Evolutionary conservation across 192 early-diverging fungal species (phyloP).

Genomic region (Podila verticillata): DNA sequence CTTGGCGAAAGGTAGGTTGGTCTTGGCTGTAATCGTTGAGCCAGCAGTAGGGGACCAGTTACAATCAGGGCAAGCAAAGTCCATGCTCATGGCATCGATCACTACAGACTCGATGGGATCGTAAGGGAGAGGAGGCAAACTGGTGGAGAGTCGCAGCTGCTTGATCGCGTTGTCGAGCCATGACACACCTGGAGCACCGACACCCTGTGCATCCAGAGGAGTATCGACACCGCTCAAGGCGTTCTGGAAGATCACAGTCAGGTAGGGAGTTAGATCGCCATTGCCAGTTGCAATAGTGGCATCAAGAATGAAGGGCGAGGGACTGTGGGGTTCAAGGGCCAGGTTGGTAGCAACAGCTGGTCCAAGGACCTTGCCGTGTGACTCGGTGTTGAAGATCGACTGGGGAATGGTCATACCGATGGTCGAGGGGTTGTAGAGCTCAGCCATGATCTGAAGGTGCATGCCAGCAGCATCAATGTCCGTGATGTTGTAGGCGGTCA

Average conservation of each 20-base stretch:
- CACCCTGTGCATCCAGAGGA: conserved; percentile 11
- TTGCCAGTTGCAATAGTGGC: conserved; percentile 11
- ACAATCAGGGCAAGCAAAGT: conserved; percentile 34
- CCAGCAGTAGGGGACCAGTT: conserved; percentile 52
- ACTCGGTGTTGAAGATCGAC: conserved; percentile 33
- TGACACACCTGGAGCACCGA: conserved; percentile 26
- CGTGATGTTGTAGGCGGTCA: conserved; percentile 19
- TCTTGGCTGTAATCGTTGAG: conserved; percentile 56
- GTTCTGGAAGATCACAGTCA: conserved; percentile 17
- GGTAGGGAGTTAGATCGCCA: conserved; percentile 1
- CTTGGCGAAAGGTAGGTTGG: conserved; percentile 67
- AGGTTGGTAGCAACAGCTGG: not conserved
- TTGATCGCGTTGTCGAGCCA: conserved; percentile 43
- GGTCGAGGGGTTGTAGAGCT: conserved; percentile 38
- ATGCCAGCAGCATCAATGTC: conserved; percentile 30
- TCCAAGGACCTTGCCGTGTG: conserved; percentile 20
- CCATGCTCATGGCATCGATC: conserved; percentile 58
- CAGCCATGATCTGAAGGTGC: conserved; percentile 29
- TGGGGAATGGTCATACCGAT: conserved; percentile 48
- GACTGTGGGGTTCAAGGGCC: conserved; percentile 7
- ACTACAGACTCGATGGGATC: conserved; percentile 53
- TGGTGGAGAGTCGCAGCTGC: conserved; percentile 1
- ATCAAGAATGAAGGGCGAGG: conserved; percentile 10
- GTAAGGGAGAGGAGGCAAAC: conserved; percentile 4
- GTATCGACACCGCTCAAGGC: conserved; percentile 20